Percentiles rank a stretch among this genome's conserved stretches.
These are phyloP conservation scores for Gnomoniopsis smithogilvyi DNA, from an alignment of 2,329 filamentous ascomycete species.

Conservation along the genomic window DNA sequence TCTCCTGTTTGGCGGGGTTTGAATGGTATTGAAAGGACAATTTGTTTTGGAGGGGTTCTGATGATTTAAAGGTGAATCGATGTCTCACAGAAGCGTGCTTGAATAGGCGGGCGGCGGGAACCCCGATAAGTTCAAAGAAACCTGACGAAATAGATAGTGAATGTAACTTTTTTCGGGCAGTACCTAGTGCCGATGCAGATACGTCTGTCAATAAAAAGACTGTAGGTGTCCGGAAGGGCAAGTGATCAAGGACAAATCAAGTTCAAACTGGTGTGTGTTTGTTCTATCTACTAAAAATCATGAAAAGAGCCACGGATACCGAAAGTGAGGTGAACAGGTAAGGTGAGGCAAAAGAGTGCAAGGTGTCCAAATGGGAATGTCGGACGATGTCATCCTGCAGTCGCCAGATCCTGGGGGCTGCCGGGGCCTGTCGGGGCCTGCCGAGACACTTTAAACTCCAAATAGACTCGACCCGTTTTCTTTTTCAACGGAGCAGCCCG, in stretches of 20 bases:
- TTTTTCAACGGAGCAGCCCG: background rate
- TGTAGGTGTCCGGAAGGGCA: no score
- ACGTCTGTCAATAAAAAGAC: no score
- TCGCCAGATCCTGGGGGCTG: slow-evolving; percentile 4
- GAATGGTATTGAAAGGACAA: background rate
- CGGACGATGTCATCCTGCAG: slow-evolving; percentile 12
- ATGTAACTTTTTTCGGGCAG: background rate
- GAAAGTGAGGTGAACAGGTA: background rate
- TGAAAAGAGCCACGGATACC: no score
- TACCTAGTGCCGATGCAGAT: no score
- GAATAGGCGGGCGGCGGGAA: background rate
- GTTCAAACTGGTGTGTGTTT: background rate
- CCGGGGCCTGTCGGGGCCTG: background rate
- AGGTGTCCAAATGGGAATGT: slow-evolving; percentile 13
- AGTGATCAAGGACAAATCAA: background rate
- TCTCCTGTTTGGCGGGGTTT: background rate
- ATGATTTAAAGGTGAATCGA: slow-evolving; percentile 1
- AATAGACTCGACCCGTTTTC: background rate
- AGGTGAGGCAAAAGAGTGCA: background rate
- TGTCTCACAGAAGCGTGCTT: slow-evolving; percentile 7
- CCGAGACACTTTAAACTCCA: background rate
- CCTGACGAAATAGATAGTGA: background rate
- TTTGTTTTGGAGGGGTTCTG: background rate
- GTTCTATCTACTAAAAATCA: background rate
- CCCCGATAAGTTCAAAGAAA: background rate